A percentile compares a stretch with the other conserved stretches of the same genome.
These are phyloP conservation scores for Syzygium aromaticum DNA, from an alignment of 345 rosid genomes.

Conservation along the genomic window DNA sequence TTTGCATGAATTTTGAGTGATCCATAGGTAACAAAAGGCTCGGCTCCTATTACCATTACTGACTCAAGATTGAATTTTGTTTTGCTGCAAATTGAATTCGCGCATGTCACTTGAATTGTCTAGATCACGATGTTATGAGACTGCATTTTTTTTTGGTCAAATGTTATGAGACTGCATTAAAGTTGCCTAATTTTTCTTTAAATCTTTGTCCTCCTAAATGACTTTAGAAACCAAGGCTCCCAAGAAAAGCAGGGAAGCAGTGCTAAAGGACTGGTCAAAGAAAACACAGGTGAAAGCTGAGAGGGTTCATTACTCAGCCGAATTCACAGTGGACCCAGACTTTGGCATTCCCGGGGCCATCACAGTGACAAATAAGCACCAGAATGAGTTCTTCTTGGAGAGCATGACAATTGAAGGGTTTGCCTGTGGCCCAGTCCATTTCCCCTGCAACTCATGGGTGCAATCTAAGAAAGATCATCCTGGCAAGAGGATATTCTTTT, in stretches of 20 bases:
- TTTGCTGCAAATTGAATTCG: neutral
- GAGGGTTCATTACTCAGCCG: constrained; percentile 80
- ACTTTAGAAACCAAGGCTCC: constrained; percentile 61
- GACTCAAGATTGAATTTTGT: neutral
- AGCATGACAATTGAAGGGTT: constrained; percentile 82
- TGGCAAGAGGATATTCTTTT: constrained; percentile 63
- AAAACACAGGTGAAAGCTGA: constrained; percentile 68
- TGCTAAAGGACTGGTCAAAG: constrained; percentile 76
- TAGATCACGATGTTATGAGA: neutral
- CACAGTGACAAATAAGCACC: constrained; percentile 78
- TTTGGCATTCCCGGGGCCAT: constrained; percentile 92
- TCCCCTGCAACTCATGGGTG: constrained; percentile 96
- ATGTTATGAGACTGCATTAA: neutral
- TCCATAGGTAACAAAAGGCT: neutral
- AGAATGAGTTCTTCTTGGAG: constrained; percentile 81
- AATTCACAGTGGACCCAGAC: constrained; percentile 57
- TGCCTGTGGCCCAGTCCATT: constrained; percentile 75
- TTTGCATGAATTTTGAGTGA: neutral
- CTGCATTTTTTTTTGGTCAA: neutral
- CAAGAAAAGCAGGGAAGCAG: constrained; percentile 73
- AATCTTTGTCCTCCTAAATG: neutral
- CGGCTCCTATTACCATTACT: neutral
- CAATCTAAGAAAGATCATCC: constrained; percentile 67
- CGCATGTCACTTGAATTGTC: neutral
- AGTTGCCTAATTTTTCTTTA: neutral